Base-by-base conservation (phyloP, 208 protist species). In the Wallacemonas sp. region DNA sequence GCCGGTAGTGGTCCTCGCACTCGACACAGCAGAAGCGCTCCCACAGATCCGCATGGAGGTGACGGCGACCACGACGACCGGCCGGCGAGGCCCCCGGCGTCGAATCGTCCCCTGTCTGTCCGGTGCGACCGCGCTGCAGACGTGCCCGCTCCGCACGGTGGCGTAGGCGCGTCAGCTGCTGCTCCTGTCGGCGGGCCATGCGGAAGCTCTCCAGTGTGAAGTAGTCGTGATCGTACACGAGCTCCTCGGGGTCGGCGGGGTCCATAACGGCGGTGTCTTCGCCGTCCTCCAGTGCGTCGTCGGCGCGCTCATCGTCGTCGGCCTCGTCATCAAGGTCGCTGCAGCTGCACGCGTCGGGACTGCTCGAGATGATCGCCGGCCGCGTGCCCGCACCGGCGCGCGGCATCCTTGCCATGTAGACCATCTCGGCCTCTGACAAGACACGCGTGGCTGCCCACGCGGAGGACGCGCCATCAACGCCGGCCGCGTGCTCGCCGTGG, bases 11-110 rank as follows among this genome's bases (percentile, higher is more conserved):
- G 20, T 84, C 70, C 25, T 77, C 72, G 67, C 89, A 94, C 57
- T 77, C 72, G 12, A 67, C 23, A 11, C 76, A 74, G 70, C 89
- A 94, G 72, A 94, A 94, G 42, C 89, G 82, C 55, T 87, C 74
- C 2, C 63, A 52, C 42, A 82, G 14, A 4, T 41, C 31, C 32
- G 52, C 52, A 29, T 41, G 31, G 31, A 64, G 36, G 33, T 61
- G 45, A 64, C 72, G 16, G 76, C 81, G 12, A 70, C 29, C 67
- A 77, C 31, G 11, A 57, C 67, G 39, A 23, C 46, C 41, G 10
- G 33, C 52, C 23, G 49, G 65, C 41, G 57, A 45, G 2, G 38
- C 39, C 32, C 14, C 28, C 23, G 38, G 55, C 46, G 32, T 44
- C 31, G 31, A 20, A n/a, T 23, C 25, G 7, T 64, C n/a, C 31